Base-by-base conservation (phyloP, 2,329 filamentous ascomycete species). In the Cordyceps cicadae region DNA sequence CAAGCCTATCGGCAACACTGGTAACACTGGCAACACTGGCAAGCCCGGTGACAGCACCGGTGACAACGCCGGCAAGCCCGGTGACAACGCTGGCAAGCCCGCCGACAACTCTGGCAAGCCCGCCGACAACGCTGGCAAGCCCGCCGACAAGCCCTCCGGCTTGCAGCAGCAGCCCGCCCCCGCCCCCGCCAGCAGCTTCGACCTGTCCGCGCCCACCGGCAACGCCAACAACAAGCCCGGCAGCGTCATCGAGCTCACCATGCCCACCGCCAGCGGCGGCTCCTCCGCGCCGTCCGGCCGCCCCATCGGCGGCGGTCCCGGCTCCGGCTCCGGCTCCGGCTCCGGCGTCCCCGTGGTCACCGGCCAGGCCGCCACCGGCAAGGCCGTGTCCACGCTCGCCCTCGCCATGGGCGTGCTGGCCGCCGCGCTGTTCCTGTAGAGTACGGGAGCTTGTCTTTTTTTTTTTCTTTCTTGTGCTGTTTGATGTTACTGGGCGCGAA, bases 371-470 rank as follows among this genome's bases (percentile, higher is more conserved):
- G 12, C 5, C 8, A 19, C 54, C 3, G 26, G 46, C 56, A 59
- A 59, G 56, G 26, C 56, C 6, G 17, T 59, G 12, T 52, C 56
- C 15, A 39, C 39, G n/a, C 26, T 59, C 14, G 49, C 49, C 14
- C 26, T 59, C 5, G 26, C 52, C 8, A 49, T 49, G 5, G 56
- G 49, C 9, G 45, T 46, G 32, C 24, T 59, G 26, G 29, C 17
- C n/a, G 46, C 49, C 4, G 49, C 56, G n/a, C 48, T 59, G 7
- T 52, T 53, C 49, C n/a, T 53, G 24, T 59, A 59, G 19, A 15
- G 46, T 2, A 24, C n/a, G n/a, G n/a, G n/a, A n/a, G n/a, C 4
- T 4, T 24, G 4, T 24, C 24, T 24, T 2, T 24, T 2, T 3
- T 24, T 2, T 3, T 24, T 24, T 24, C 24, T 24, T 24, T 24